Base-by-base conservation (phyloP, 2,329 filamentous ascomycete species). In the Epichloe typhina region DNA sequence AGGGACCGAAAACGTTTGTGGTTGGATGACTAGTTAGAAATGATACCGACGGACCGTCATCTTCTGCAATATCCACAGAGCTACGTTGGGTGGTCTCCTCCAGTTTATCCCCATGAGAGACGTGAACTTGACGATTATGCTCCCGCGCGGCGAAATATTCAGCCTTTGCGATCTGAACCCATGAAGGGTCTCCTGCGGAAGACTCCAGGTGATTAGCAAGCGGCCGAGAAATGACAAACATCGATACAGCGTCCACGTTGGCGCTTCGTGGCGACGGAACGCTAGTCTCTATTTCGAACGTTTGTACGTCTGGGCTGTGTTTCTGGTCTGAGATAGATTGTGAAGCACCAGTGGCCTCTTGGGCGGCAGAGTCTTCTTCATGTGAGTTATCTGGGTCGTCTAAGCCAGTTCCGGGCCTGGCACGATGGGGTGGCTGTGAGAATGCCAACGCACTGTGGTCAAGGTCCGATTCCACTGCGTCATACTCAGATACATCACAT, bases 91-190 rank as follows among this genome's bases (percentile, higher is more conserved):
- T 5, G n/a, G 61, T 66, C 7, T 8, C 15, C 35, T 35, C 38
- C 8, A 4, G 4, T 11, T 36, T 11, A 15, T 31, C 33, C 3
- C 19, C 17, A 15, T 19, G 23, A 17, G 17, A 31, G 17, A 31
- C n/a, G 6, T 38, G 45, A 31, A 35, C 26, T 26, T 23, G 49
- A n/a, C 52, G 46, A 23, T 71, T 72, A 21, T 61, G 56, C 45
- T 68, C 69, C 26, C 70, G 61, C 5, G 70, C 69, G 3, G 58
- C 58, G 47, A 72, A 72, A 47, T 58, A 72, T 21, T 69, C 47
- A 37, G 39, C n/a, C 31, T 50, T 54, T 21, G 26, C 26, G 37
- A 31, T 35, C 11, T 37, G 38, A 17, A 6, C 33, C 11, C 33
- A 19, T 2, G 42, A 19, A 21, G 17, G 12, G n/a, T 37, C 48